Percentiles rank a stretch among this genome's conserved stretches.
phyloP scores from a whole-genome alignment of 805 yeast species.

The Teunomyces barrocoloradensis region DNA sequence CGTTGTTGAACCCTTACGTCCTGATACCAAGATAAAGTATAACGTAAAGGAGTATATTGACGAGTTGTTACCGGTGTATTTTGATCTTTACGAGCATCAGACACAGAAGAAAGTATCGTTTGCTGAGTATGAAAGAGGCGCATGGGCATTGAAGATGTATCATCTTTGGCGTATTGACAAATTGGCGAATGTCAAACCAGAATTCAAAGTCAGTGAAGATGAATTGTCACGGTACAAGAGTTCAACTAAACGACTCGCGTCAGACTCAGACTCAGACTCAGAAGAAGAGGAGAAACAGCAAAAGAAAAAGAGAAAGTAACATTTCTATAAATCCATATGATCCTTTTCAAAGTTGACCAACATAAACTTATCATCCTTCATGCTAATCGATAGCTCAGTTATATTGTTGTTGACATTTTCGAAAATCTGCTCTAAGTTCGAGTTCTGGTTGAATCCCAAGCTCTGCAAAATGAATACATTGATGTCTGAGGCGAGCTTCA shows the following conservation, averaged over 20 bases:
- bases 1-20: slow-evolving; percentile 23
- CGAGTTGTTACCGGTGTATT: slow-evolving; percentile 25
- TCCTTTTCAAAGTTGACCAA: slow-evolving; percentile 38
- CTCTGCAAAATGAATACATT: slow-evolving; percentile 23
- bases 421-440: slow-evolving; percentile 33
- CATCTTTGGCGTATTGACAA: slow-evolving; percentile 22
- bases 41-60: slow-evolving; percentile 41
- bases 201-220: slow-evolving; percentile 16
- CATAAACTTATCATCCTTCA: slow-evolving; percentile 32
- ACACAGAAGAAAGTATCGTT: slow-evolving; percentile 7
- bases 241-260: background rate
- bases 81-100: slow-evolving; percentile 7
- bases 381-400: slow-evolving; percentile 23
- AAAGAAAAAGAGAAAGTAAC: background rate
- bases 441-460: slow-evolving; percentile 22
- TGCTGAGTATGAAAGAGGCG: slow-evolving; percentile 30
- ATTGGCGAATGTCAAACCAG: slow-evolving; percentile 22
- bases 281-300: slow-evolving; percentile 3
- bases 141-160: slow-evolving; percentile 36
- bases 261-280: slow-evolving; percentile 2
- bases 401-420: slow-evolving; percentile 31
- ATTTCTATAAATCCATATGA: slow-evolving; percentile 23
- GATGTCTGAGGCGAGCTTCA: slow-evolving; percentile 18
- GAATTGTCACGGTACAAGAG: slow-evolving; percentile 6
- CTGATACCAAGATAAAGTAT: slow-evolving; percentile 37